These are phyloP conservation scores for Geranomyces variabilis DNA, from an alignment of 192 early-diverging fungal species.

Conservation along the genomic window DNA sequence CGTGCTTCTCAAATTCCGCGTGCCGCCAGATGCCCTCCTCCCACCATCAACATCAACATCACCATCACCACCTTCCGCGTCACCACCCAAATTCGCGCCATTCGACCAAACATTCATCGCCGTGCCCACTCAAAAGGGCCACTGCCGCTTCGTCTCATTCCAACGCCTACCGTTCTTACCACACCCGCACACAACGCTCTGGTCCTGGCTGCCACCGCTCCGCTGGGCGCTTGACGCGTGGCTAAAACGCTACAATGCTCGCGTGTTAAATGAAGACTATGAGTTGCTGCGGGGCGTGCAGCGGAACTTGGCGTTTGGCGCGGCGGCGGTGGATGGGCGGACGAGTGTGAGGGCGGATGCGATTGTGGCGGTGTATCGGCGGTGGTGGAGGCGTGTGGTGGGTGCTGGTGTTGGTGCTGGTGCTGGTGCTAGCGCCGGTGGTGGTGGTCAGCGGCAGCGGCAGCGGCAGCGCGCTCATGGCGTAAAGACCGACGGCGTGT, in stretches of 20 bases:
- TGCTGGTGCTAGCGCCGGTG: background rate
- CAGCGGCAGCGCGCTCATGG: no score
- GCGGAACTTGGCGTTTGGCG: constrained; percentile 10
- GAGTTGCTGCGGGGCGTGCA: constrained; percentile 20
- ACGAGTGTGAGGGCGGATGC: constrained; percentile 11
- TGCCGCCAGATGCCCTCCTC: background rate
- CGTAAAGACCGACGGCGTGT: no score
- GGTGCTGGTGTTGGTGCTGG: background rate
- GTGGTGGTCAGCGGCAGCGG: no score
- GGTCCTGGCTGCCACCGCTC: constrained; percentile 11
- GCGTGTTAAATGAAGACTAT: constrained; percentile 25
- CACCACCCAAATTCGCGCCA: background rate
- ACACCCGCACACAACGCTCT: constrained; percentile 16
- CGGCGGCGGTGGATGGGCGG: constrained; percentile 5
- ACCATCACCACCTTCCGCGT: background rate
- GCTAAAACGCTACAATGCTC: constrained; percentile 17
- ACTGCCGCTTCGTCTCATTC: constrained; percentile 44
- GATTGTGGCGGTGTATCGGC: constrained; percentile 10
- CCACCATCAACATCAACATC: background rate
- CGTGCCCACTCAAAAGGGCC: constrained; percentile 40
- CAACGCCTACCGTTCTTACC: constrained; percentile 27
- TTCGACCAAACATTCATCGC: constrained; percentile 42
- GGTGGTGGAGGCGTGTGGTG: constrained; percentile 26
- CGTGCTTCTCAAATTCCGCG: constrained; percentile 24
- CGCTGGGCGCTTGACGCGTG: constrained; percentile 8